phyloP scores from a whole-genome alignment of 192 early-diverging fungal genomes.

The Backusella parvicylindrica region DNA sequence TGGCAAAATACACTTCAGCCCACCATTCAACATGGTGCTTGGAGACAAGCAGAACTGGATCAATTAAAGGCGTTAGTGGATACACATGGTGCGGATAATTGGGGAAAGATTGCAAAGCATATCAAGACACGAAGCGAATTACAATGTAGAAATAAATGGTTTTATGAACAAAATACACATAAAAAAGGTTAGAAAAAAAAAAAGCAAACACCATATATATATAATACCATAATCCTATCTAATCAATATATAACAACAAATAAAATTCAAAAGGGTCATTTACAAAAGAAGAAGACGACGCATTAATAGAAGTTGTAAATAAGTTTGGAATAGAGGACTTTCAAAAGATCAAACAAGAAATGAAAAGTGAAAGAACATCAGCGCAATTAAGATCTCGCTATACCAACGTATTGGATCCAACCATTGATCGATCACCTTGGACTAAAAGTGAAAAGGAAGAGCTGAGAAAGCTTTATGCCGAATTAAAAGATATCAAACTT shows the following conservation, averaged over 20 bases:
- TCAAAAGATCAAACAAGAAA: slow-evolving; percentile 20
- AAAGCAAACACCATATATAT: background rate
- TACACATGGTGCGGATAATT: background rate
- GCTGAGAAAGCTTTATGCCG: background rate
- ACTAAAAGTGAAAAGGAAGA: slow-evolving; percentile 23
- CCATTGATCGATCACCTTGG: slow-evolving; percentile 17
- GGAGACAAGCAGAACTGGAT: background rate
- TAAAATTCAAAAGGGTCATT: slow-evolving; percentile 22
- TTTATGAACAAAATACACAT: background rate
- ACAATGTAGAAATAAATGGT: slow-evolving; percentile 15
- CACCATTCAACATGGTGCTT: background rate
- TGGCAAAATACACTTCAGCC: background rate
- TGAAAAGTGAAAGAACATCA: slow-evolving; percentile 2
- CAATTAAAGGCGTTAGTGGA: background rate
- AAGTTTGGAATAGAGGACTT: slow-evolving; percentile 17
- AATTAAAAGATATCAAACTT: background rate
- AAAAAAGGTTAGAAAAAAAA: too few species aligned
- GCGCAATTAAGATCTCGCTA: slow-evolving; percentile 10
- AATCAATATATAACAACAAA: background rate
- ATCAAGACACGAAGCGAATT: background rate
- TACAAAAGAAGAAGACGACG: slow-evolving; percentile 16
- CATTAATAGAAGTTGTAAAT: slow-evolving; percentile 3
- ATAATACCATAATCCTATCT: background rate
- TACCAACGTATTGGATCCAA: slow-evolving; percentile 12
- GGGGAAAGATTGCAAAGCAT: background rate